Conservation (phyloP, 2,329 filamentous ascomycete genomes). For the Apiospora pterosperma region DNA sequence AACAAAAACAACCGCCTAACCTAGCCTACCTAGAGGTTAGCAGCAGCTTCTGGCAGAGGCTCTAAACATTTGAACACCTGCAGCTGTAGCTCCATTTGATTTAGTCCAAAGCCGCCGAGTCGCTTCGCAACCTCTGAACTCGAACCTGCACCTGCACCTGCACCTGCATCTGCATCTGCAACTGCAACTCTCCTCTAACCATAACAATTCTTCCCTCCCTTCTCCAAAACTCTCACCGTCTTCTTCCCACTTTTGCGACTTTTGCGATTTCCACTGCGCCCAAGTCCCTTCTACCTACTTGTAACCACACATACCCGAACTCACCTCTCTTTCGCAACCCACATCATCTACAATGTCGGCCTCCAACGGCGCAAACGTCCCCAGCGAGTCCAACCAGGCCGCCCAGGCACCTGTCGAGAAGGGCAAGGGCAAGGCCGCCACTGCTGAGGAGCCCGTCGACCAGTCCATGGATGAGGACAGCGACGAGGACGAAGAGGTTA, state of each 20-base stretch:
- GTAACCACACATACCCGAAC: neutral
- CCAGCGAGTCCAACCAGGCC: conserved; percentile 39
- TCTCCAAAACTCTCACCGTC: neutral
- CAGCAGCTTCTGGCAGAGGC: no score
- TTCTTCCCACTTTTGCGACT: conserved; percentile 1
- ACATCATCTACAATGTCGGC: conserved; percentile 39
- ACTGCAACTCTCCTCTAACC: neutral
- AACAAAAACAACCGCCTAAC: no score
- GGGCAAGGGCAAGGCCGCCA: conserved; percentile 82
- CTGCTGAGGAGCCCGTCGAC: conserved; percentile 51
- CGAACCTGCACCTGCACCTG: neutral
- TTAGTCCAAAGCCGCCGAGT: neutral
- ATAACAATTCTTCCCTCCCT: conserved; percentile 1
- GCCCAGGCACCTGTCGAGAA: conserved; percentile 55
- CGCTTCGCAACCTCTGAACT: conserved; percentile 5
- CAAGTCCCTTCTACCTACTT: neutral
- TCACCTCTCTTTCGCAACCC: conserved; percentile 6
- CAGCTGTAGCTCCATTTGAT: conserved; percentile 2
- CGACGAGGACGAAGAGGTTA: conserved; percentile 65
- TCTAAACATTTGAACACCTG: conserved; percentile 1
- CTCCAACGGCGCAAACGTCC: conserved; percentile 44
- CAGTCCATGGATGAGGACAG: conserved; percentile 73
- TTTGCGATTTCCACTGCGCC: neutral
- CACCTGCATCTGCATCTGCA: neutral
- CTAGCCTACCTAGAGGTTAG: no score